Evolutionary conservation across 352 stramenopile genomes (phyloP).

Genomic region (Globisporangium echinulatum): DNA sequence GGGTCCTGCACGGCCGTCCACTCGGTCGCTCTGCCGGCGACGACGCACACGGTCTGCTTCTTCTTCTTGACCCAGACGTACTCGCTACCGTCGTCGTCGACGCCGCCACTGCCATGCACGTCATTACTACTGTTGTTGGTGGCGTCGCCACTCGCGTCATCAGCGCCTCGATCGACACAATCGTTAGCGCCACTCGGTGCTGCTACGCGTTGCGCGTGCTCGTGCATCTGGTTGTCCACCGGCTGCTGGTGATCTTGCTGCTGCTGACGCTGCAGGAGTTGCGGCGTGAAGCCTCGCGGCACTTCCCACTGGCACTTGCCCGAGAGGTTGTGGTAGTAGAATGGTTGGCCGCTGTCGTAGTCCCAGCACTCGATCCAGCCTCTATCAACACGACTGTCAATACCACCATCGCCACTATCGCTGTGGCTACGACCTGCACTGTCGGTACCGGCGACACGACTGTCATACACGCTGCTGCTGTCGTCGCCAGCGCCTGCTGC

Average conservation of each 20-base stretch:
- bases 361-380: conserved; percentile 63
- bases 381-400: conserved; percentile 5
- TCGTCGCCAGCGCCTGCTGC: conserved; percentile 5
- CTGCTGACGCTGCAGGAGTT: conserved; percentile 10
- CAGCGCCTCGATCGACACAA: too few relatives aligned
- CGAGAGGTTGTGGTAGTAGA: conserved; percentile 73
- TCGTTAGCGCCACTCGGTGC: neutral
- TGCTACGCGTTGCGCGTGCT: neutral
- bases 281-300: conserved; percentile 28
- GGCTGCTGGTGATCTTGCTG: conserved; percentile 19
- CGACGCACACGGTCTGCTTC: conserved; percentile 58
- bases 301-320: conserved; percentile 64
- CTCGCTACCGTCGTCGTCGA: conserved; percentile 38
- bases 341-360: conserved; percentile 39
- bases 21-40: conserved; percentile 45
- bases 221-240: too few relatives aligned
- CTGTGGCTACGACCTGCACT: conserved; percentile 1
- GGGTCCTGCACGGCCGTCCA: conserved; percentile 61
- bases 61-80: conserved; percentile 80
- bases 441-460: too few relatives aligned
- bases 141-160: neutral
- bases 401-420: conserved; percentile 10
- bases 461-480: neutral
- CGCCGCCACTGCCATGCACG: conserved; percentile 9
- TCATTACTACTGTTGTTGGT: conserved; percentile 10